These are phyloP conservation scores for Suhomyces choctaworum DNA, from an alignment of 1,139 yeast species.

Conservation along the genomic window DNA sequence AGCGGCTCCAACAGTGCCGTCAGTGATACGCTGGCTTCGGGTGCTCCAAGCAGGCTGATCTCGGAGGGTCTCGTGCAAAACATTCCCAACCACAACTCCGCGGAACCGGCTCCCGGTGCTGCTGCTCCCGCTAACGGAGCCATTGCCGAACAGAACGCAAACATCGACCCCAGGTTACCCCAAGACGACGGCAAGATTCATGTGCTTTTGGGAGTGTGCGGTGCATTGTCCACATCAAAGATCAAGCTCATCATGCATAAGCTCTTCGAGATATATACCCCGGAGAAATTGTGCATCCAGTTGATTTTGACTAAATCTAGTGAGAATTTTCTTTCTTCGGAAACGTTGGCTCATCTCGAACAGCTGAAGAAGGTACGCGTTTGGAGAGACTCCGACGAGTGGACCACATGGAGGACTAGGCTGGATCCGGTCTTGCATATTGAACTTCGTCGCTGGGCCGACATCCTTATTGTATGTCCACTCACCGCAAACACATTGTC, in stretches of 20 bases:
- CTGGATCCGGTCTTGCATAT: slow-evolving; percentile 92
- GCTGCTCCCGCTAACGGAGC: not conserved
- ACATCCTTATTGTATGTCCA: slow-evolving; percentile 84
- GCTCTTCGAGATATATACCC: slow-evolving; percentile 76
- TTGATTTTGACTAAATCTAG: slow-evolving; percentile 80
- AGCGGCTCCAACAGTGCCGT: slow-evolving; percentile 35
- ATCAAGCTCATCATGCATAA: slow-evolving; percentile 72
- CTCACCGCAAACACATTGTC: slow-evolving; percentile 87
- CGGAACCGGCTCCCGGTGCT: not conserved
- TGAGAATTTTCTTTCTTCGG: slow-evolving; percentile 72
- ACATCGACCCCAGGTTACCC: slow-evolving; percentile 77
- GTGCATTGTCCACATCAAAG: slow-evolving; percentile 78
- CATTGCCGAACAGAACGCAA: slow-evolving; percentile 46
- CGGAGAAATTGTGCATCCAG: slow-evolving; percentile 74
- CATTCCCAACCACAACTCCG: slow-evolving; percentile 1
- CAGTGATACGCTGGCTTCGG: slow-evolving; percentile 5
- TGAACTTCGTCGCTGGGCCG: slow-evolving; percentile 95
- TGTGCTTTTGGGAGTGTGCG: slow-evolving; percentile 85
- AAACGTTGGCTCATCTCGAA: slow-evolving; percentile 44
- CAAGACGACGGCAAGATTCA: slow-evolving; percentile 91
- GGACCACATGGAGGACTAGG: slow-evolving; percentile 83
- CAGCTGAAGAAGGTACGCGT: slow-evolving; percentile 52
- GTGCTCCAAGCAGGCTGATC: slow-evolving; percentile 4
- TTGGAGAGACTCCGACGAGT: slow-evolving; percentile 91
- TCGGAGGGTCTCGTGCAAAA: slow-evolving; percentile 4